Percentiles rank a stretch among this genome's conserved stretches.
phyloP scores from a whole-genome alignment of 2,329 filamentous ascomycete genomes.

The Pestalotiopsis sp. region DNA sequence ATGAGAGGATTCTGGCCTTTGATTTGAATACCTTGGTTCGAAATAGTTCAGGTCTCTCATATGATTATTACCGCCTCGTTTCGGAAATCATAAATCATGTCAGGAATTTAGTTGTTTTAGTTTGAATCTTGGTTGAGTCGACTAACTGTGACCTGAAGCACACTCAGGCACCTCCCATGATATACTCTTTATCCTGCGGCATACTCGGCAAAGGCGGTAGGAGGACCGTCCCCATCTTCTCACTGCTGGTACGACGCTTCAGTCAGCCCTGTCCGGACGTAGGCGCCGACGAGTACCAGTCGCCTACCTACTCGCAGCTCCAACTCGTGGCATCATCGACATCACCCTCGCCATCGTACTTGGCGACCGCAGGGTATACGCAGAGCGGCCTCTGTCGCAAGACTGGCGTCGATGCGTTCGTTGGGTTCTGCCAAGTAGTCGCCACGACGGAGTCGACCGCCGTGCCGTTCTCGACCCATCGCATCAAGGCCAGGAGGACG shows the following conservation, averaged over 20 bases:
- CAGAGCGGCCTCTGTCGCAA: not conserved
- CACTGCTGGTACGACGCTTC: not conserved
- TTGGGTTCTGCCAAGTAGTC: slow-evolving; percentile 11
- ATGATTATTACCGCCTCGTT: no score
- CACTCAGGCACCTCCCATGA: not conserved
- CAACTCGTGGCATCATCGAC: slow-evolving; percentile 1
- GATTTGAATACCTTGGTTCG: no score
- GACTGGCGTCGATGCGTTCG: not conserved
- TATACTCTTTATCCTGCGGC: not conserved
- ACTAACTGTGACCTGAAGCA: no score
- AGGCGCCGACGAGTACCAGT: not conserved
- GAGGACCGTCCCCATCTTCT: not conserved
- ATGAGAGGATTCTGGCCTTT: no score
- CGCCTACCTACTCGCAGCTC: slow-evolving; percentile 4
- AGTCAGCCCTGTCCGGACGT: not conserved
- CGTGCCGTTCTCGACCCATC: slow-evolving; percentile 32
- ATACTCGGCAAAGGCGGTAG: not conserved
- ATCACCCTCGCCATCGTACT: slow-evolving; percentile 1
- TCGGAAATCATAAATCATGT: no score
- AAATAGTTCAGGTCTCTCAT: no score
- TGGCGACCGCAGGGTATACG: not conserved
- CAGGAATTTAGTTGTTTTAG: no score
- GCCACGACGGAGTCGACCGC: slow-evolving; percentile 13
- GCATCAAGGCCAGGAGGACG: slow-evolving; percentile 28
- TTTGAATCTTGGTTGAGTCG: no score